Evolutionary conservation across 2,329 filamentous ascomycete species (phyloP), one percentile per base, ranked within the genome.

Genomic region (Trematosphaeria pertusa): DNA sequence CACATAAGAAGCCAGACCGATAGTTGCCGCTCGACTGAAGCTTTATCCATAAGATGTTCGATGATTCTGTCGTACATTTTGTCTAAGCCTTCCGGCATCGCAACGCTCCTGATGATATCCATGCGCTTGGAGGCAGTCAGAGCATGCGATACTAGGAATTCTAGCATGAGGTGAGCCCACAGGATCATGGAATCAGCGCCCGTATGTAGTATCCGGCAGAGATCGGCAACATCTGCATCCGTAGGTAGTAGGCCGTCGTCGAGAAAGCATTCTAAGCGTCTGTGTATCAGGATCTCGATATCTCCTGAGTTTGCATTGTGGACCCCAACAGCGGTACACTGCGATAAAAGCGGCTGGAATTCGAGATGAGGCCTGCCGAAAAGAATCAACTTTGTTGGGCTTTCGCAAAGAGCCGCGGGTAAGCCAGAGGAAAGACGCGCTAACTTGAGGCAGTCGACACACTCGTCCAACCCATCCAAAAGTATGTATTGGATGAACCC

Each of bases 101-200:
- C 15, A 5, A 46, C 36, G 10, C 19, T 40, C 3, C 37, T 8
- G 18, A 46, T 46, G 3, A 21, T 39, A 9, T 19, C 12, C 7
- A 40, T 11, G 5, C 43, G 35, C 30, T 40, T 14, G 3, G 17
- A 11, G 7, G 28, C 17, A 12, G 36, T 40, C 5, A 46, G 18
- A 12, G 20, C 17, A 7, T 12, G 24, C 3, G 43, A 46, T 5
- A 19, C 19, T 8, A 46, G 30, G 18, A 32, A 40, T 5, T 35
- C 30, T 3, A 39, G 17, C 37, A 46, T 46, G n/a, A 46, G 30
- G 3, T 28, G 15, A 20, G 43, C 43, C 43, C 43, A 46, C 2
- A 46, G 14, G 31, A 46, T 34, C 43, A 46, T 46, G 17, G 26
- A 18, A 35, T 46, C 36, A 6, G 43, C 43, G 6, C 30, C 43